Conservation (phyloP, 1,284 basidiomycete species). For the Rhodotorula mucilaginosa region DNA sequence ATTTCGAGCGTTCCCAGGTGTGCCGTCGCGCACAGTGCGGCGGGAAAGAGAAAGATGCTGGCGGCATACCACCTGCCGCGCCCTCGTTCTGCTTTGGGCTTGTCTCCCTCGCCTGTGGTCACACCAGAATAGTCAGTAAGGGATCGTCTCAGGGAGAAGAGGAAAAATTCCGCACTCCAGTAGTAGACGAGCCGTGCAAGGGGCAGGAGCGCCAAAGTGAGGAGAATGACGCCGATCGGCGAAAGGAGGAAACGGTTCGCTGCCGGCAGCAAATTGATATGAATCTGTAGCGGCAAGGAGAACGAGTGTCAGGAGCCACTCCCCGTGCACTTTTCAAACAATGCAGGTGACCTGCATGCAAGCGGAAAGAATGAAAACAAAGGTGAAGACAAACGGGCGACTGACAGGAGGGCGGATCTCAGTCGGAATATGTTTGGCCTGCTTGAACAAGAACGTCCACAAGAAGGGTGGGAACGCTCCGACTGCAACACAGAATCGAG, state of each 20-base stretch:
- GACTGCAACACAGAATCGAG: slow-evolving; percentile 11
- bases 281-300: slow-evolving; percentile 27
- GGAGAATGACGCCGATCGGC: slow-evolving; percentile 27
- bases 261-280: slow-evolving; percentile 39
- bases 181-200: slow-evolving; percentile 32
- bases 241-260: slow-evolving; percentile 32
- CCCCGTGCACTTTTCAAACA: no score
- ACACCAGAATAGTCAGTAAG: neutral
- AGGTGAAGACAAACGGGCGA: neutral
- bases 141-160: neutral
- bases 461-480: slow-evolving; percentile 35
- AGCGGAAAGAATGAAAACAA: no score
- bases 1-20: slow-evolving; percentile 15
- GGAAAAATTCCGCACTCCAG: slow-evolving; percentile 5
- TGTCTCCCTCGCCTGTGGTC: slow-evolving; percentile 21
- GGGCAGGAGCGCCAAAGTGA: slow-evolving; percentile 36
- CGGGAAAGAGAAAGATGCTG: slow-evolving; percentile 29
- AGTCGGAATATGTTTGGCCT: slow-evolving; percentile 36
- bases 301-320: neutral
- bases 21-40: slow-evolving; percentile 21
- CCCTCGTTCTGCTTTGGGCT: slow-evolving; percentile 10
- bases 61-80: slow-evolving; percentile 23
- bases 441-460: slow-evolving; percentile 42
- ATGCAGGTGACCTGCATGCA: no score
- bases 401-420: slow-evolving; percentile 36